These are phyloP conservation scores for Monosporascus sp. DNA, from an alignment of 2,329 filamentous ascomycete species.

Conservation along the genomic window DNA sequence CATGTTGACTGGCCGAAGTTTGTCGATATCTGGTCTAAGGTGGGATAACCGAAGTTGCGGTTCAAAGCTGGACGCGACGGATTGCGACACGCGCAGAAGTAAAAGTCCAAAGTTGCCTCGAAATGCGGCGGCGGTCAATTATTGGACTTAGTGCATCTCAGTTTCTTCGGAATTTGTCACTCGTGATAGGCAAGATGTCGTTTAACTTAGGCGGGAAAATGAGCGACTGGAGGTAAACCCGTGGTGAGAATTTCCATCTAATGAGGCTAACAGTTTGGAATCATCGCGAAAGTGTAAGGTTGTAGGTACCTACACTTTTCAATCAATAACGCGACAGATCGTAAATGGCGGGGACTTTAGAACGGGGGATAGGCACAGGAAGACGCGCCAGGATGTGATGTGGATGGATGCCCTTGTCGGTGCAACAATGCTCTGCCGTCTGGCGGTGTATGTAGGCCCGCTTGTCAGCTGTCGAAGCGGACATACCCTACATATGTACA, in stretches of 20 bases:
- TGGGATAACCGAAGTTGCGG: too few species aligned
- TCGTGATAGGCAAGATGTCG: not conserved
- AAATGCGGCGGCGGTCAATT: not conserved
- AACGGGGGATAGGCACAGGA: not conserved
- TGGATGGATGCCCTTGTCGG: too few species aligned
- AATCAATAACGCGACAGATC: not conserved
- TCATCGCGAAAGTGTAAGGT: not conserved
- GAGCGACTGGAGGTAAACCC: not conserved
- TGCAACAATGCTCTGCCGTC: not conserved
- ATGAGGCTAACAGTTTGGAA: not conserved
- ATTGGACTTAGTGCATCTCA: slow-evolving; percentile 1
- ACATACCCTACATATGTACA: too few species aligned
- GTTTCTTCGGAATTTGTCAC: too few species aligned
- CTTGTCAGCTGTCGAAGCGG: not conserved
- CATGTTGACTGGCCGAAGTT: slow-evolving; percentile 53
- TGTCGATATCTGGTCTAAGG: not conserved
- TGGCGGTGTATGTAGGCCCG: not conserved
- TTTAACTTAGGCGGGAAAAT: not conserved
- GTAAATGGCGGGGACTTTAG: not conserved
- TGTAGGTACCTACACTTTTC: not conserved
- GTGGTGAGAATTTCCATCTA: not conserved
- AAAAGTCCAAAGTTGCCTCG: not conserved
- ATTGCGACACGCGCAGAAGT: not conserved
- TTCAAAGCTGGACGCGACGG: not conserved
- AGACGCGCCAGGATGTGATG: not conserved